phyloP scores from a whole-genome alignment of 768 basidiomycete genomes.

The Leccinum uliginosum region DNA sequence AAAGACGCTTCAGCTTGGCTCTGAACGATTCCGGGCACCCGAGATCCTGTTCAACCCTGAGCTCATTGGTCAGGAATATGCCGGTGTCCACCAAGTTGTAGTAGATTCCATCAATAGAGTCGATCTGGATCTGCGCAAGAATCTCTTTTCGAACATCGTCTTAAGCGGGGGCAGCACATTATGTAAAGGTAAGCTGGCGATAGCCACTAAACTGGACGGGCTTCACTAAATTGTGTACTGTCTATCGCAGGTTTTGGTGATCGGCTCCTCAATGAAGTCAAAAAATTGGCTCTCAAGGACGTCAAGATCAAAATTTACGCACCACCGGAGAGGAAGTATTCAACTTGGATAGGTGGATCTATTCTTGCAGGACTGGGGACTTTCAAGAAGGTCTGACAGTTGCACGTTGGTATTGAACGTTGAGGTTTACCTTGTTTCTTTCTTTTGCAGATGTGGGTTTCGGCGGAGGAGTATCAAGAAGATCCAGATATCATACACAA shows the following conservation, averaged over 20 bases:
- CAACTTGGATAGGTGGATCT: slow-evolving; percentile 95
- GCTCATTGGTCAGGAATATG: slow-evolving; percentile 91
- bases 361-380: slow-evolving; percentile 94
- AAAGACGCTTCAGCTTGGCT: slow-evolving; percentile 61
- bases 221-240: slow-evolving; percentile 14
- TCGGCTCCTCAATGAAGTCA: slow-evolving; percentile 92
- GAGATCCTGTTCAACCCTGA: slow-evolving; percentile 98
- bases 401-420: neutral
- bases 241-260: slow-evolving; percentile 79
- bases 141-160: slow-evolving; percentile 93
- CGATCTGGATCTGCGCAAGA: slow-evolving; percentile 94
- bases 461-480: slow-evolving; percentile 98
- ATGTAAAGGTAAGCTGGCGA: slow-evolving; percentile 66
- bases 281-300: slow-evolving; percentile 92
- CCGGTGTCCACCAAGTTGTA: slow-evolving; percentile 96
- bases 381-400: slow-evolving; percentile 81
- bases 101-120: slow-evolving; percentile 98
- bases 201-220: slow-evolving; percentile 3
- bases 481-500: slow-evolving; percentile 99
- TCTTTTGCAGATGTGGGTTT: slow-evolving; percentile 90
- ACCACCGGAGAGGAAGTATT: slow-evolving; percentile 98
- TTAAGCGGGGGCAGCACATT: slow-evolving; percentile 95
- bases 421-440: slow-evolving; percentile 9
- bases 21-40: slow-evolving; percentile 94
- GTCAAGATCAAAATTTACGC: slow-evolving; percentile 99